Evolutionary conservation across 176 grass and related monocot species (phyloP).

Genomic region (Tillandsia fasciculata): DNA sequence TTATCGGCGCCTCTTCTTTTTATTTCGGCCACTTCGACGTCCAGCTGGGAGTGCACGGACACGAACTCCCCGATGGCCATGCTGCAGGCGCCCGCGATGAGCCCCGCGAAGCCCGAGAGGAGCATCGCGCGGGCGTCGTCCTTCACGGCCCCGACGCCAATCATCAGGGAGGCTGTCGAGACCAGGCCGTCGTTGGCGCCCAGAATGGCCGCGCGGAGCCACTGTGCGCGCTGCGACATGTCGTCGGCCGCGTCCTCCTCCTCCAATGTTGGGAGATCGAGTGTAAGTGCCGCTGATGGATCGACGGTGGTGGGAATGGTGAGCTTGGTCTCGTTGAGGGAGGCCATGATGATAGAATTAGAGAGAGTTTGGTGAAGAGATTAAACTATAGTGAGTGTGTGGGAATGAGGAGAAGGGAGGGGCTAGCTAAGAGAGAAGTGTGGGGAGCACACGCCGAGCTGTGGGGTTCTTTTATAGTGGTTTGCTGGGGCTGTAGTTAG

Average conservation of each 20-base stretch:
- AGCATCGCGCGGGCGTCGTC: slow-evolving; percentile 26
- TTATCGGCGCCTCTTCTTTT: slow-evolving; percentile 11
- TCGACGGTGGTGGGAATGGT: slow-evolving; percentile 16
- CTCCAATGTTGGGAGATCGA: neutral
- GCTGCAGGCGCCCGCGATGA: slow-evolving; percentile 40
- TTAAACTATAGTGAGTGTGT: too few relatives aligned
- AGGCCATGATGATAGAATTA: slow-evolving; percentile 27
- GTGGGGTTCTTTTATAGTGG: slow-evolving; percentile 17
- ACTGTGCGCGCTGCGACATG: slow-evolving; percentile 24
- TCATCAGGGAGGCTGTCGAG: slow-evolving; percentile 53
- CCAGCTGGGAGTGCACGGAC: slow-evolving; percentile 43
- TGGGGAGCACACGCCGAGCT: slow-evolving; percentile 27
- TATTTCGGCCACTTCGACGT: slow-evolving; percentile 41
- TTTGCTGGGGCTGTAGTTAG: neutral
- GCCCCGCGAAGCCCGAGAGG: slow-evolving; percentile 44
- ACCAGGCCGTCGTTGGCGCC: slow-evolving; percentile 62
- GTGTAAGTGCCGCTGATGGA: slow-evolving; percentile 1
- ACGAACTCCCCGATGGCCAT: slow-evolving; percentile 44
- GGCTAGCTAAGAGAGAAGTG: neutral
- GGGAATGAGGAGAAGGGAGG: neutral
- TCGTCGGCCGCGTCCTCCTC: neutral
- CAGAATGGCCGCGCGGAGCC: slow-evolving; percentile 63
- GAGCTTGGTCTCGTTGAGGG: slow-evolving; percentile 28
- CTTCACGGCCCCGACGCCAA: slow-evolving; percentile 49
- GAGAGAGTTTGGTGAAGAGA: neutral